phyloP scores from a whole-genome alignment of 2,329 filamentous ascomycete genomes.

The Xylaria digitata region DNA sequence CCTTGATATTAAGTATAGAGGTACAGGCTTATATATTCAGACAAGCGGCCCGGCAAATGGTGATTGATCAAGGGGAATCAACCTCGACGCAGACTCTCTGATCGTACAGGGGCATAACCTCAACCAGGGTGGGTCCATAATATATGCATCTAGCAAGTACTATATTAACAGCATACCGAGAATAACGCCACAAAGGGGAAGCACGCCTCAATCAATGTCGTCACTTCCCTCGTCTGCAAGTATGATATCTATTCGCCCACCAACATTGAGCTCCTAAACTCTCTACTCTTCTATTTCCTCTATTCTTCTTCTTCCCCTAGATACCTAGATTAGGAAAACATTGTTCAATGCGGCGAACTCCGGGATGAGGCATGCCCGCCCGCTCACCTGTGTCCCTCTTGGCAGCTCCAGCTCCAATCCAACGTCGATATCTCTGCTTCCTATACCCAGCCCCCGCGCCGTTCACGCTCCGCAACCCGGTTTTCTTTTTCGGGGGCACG shows the following conservation, averaged over 20 bases:
- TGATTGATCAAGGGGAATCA: too few relatives aligned
- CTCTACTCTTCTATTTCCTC: background rate
- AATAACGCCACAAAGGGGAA: conserved; percentile 3
- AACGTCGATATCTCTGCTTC: conserved; percentile 38
- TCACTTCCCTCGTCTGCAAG: conserved; percentile 15
- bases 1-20: too few relatives aligned
- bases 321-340: background rate
- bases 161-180: background rate
- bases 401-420: conserved; percentile 38
- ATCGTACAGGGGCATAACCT: too few relatives aligned
- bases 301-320: background rate
- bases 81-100: too few relatives aligned
- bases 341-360: conserved; percentile 39
- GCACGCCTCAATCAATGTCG: conserved; percentile 28
- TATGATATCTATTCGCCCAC: background rate
- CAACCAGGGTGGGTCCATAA: too few relatives aligned
- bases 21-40: too few relatives aligned
- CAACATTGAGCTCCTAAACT: conserved; percentile 5
- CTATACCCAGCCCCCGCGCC: conserved; percentile 15
- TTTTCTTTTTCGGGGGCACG: background rate
- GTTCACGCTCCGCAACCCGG: background rate
- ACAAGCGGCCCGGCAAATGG: too few relatives aligned
- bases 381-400: conserved; percentile 49
- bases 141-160: background rate
- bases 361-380: conserved; percentile 74